phyloP scores from a whole-genome alignment of 495 filamentous ascomycete genomes.

The Tuber indicum region DNA sequence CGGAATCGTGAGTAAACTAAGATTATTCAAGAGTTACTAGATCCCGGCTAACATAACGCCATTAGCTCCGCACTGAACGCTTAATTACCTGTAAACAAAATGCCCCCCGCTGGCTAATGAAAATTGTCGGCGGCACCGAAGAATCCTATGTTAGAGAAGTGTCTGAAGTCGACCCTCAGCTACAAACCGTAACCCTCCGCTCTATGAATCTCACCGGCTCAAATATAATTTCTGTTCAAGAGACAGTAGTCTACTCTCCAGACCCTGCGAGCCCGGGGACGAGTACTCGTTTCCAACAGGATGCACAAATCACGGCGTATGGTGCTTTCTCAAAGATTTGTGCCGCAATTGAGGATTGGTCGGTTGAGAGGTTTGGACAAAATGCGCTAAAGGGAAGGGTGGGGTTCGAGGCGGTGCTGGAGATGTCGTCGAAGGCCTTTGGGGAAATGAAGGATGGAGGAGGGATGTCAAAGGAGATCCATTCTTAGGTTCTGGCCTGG shows the following conservation, averaged over 20 bases:
- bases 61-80: constrained; percentile 81
- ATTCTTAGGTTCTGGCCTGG: background rate
- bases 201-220: constrained; percentile 84
- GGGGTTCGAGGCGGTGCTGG: constrained; percentile 88
- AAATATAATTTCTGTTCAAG: constrained; percentile 78
- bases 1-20: constrained; percentile 61
- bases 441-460: constrained; percentile 65
- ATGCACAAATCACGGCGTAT: constrained; percentile 84
- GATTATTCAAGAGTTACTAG: background rate
- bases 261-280: constrained; percentile 49
- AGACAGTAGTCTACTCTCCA: constrained; percentile 80
- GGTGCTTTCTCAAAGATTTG: constrained; percentile 94
- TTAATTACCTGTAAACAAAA: constrained; percentile 91
- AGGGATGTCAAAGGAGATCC: constrained; percentile 19
- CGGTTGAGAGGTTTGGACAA: constrained; percentile 78
- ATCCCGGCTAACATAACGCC: background rate
- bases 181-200: constrained; percentile 86
- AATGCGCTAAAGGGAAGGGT: constrained; percentile 84
- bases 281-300: constrained; percentile 74
- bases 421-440: constrained; percentile 88
- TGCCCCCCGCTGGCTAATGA: constrained; percentile 76
- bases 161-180: constrained; percentile 77
- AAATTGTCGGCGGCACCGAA: constrained; percentile 66
- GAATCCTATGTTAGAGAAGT: constrained; percentile 88
- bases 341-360: constrained; percentile 86